A percentile compares a stretch with the other conserved stretches of the same genome.
phyloP scores from a whole-genome alignment of 1,284 basidiomycete genomes.

The Crocinoboletus sp. region DNA sequence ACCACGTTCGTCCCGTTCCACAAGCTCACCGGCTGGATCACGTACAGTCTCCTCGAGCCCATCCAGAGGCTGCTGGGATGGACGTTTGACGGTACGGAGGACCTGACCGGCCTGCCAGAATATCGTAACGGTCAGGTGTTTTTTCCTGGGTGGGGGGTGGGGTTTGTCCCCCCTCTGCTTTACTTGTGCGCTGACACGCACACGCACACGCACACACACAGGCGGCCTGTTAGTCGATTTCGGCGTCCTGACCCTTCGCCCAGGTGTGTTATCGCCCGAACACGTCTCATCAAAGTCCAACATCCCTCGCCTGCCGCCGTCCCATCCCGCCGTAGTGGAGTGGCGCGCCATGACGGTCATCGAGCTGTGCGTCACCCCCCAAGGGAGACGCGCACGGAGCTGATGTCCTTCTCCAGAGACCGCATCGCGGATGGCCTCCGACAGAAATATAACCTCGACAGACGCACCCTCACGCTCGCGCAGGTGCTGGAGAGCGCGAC shows the following conservation, averaged over 20 bases:
- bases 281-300: too few species aligned
- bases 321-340: slow-evolving; percentile 90
- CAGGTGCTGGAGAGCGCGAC: slow-evolving; percentile 93
- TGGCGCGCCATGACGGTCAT: slow-evolving; percentile 96
- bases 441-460: slow-evolving; percentile 45
- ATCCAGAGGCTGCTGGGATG: slow-evolving; percentile 76
- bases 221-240: slow-evolving; percentile 88
- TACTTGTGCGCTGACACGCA: background rate
- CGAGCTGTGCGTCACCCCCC: slow-evolving; percentile 73
- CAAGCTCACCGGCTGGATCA: slow-evolving; percentile 92
- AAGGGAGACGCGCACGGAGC: too few species aligned
- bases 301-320: slow-evolving; percentile 64
- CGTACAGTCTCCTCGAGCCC: slow-evolving; percentile 84
- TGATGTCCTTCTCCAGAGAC: too few species aligned
- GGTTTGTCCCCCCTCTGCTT: too few species aligned
- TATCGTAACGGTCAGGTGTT: slow-evolving; percentile 73
- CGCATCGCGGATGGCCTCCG: slow-evolving; percentile 74
- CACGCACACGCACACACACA: slow-evolving; percentile 24
- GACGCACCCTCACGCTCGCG: slow-evolving; percentile 60
- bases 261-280: slow-evolving; percentile 39
- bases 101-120: slow-evolving; percentile 83
- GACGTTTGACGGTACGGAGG: slow-evolving; percentile 69
- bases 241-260: slow-evolving; percentile 61
- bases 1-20: slow-evolving; percentile 87
- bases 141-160: background rate